Evolutionary conservation across 768 basidiomycete genomes (phyloP).

Genomic region (Hericium rajendrae): DNA sequence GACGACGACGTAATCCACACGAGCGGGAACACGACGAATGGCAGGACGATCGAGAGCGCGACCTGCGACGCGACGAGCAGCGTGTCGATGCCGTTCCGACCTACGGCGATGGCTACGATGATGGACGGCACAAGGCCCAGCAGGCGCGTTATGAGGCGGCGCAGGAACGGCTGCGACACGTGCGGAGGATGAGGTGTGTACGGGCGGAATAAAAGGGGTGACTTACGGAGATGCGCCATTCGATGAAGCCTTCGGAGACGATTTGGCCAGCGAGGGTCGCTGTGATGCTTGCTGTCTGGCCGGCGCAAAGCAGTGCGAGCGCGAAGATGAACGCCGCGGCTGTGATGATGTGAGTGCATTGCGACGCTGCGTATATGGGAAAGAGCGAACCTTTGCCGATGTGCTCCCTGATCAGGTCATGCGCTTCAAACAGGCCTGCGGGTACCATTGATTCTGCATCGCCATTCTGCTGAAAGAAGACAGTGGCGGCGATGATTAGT

Average conservation of each 20-base stretch:
- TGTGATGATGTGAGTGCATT: not conserved
- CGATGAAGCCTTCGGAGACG: constrained; percentile 38
- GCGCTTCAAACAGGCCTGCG: constrained; percentile 34
- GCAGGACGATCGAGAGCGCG: constrained; percentile 22
- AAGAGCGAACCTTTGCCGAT: constrained; percentile 27
- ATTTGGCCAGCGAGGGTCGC: constrained; percentile 40
- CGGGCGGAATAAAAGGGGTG: constrained; percentile 8
- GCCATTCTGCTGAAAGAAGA: constrained; percentile 21
- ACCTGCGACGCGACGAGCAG: constrained; percentile 43
- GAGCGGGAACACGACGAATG: constrained; percentile 1
- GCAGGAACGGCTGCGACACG: constrained; percentile 20
- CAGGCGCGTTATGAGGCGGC: constrained; percentile 34
- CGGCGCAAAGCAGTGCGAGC: constrained; percentile 58
- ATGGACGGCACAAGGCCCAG: constrained; percentile 37
- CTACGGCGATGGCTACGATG: constrained; percentile 33
- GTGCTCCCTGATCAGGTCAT: constrained; percentile 28
- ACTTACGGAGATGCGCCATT: constrained; percentile 33
- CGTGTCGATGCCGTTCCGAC: constrained; percentile 32
- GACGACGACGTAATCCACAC: not conserved
- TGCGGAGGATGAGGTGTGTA: not conserved
- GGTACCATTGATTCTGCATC: constrained; percentile 24
- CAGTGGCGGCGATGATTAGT: not conserved
- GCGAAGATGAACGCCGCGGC: not conserved
- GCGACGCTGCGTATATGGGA: not conserved
- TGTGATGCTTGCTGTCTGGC: constrained; percentile 41